Conservation (phyloP, 2,329 filamentous ascomycete species). For the Parascedosporium putredinis region DNA sequence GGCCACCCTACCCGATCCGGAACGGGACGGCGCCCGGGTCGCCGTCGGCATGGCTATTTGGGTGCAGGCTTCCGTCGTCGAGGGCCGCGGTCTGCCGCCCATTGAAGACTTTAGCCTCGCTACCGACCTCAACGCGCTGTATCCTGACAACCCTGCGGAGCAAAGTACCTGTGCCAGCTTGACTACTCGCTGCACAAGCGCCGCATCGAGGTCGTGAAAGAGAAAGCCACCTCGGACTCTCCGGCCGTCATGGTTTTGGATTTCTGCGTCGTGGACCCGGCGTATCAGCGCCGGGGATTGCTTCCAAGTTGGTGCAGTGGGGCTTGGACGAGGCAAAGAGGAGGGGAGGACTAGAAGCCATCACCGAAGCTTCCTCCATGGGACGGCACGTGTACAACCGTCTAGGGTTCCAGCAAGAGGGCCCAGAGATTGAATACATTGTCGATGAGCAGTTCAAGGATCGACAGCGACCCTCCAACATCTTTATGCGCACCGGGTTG, state of each 20-base stretch:
- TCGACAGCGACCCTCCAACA: conserved; percentile 3
- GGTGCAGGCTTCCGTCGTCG: conserved; percentile 38
- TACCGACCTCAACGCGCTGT: conserved; percentile 24
- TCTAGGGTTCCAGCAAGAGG: conserved; percentile 32
- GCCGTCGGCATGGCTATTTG: conserved; percentile 47
- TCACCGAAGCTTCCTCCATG: conserved; percentile 37
- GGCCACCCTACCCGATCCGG: conserved; percentile 32
- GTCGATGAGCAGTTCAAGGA: conserved; percentile 31
- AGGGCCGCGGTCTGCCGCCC: conserved; percentile 34
- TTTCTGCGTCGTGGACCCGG: conserved; percentile 41
- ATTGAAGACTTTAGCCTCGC: conserved; percentile 20
- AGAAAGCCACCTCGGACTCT: conserved; percentile 24
- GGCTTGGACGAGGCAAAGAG: conserved; percentile 31
- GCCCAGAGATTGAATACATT: conserved; percentile 29
- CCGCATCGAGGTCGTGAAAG: conserved; percentile 29
- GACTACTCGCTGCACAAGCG: conserved; percentile 31
- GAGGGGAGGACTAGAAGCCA: conserved; percentile 29
- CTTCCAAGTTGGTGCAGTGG: conserved; percentile 33
- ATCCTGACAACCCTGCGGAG: conserved; percentile 32
- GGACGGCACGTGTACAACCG: conserved; percentile 34
- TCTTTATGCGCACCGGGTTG: conserved; percentile 7
- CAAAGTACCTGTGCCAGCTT: conserved; percentile 35
- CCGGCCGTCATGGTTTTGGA: conserved; percentile 41
- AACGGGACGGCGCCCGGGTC: conserved; percentile 14
- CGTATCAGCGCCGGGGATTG: conserved; percentile 40